A percentile compares a stretch with the other conserved stretches of the same genome.
These are phyloP conservation scores for Alternaria postmessia DNA, from an alignment of 2,329 filamentous ascomycete species.

Conservation along the genomic window DNA sequence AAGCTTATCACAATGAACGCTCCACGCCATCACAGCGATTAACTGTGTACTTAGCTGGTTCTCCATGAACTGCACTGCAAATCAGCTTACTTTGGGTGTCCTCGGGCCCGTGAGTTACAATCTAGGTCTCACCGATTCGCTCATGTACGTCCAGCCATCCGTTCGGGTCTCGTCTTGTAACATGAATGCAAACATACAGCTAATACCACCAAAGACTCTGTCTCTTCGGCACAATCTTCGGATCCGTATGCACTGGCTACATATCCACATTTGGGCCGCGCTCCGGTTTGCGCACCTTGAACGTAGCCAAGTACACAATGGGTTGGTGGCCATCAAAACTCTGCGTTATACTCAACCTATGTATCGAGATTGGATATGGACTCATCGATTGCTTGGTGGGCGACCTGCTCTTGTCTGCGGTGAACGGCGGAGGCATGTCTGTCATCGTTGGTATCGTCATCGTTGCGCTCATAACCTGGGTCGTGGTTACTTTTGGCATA, in stretches of 20 bases:
- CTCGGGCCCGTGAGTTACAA: constrained; percentile 34
- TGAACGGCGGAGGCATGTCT: constrained; percentile 63
- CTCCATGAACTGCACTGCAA: constrained; percentile 66
- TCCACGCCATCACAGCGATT: not conserved
- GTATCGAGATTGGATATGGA: constrained; percentile 65
- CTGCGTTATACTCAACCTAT: constrained; percentile 61
- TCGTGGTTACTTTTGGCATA: constrained; percentile 37
- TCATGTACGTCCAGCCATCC: constrained; percentile 11
- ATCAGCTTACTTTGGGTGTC: constrained; percentile 55
- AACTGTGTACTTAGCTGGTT: constrained; percentile 55
- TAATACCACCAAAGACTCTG: constrained; percentile 11
- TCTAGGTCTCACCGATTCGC: constrained; percentile 28
- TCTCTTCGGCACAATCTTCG: constrained; percentile 35
- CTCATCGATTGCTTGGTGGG: constrained; percentile 67
- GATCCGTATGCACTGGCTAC: constrained; percentile 32
- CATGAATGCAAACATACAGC: not conserved
- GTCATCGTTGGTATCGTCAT: constrained; percentile 68
- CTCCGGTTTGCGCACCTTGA: constrained; percentile 36
- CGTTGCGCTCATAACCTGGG: constrained; percentile 51
- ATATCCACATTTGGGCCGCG: constrained; percentile 33
- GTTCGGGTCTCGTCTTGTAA: not conserved
- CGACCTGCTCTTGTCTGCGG: constrained; percentile 68
- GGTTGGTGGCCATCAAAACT: constrained; percentile 70
- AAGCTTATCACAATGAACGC: constrained; percentile 6
- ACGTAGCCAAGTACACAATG: constrained; percentile 64